Conservation (phyloP, 2,329 filamentous ascomycete genomes). For the Ampelomyces quisqualis region DNA sequence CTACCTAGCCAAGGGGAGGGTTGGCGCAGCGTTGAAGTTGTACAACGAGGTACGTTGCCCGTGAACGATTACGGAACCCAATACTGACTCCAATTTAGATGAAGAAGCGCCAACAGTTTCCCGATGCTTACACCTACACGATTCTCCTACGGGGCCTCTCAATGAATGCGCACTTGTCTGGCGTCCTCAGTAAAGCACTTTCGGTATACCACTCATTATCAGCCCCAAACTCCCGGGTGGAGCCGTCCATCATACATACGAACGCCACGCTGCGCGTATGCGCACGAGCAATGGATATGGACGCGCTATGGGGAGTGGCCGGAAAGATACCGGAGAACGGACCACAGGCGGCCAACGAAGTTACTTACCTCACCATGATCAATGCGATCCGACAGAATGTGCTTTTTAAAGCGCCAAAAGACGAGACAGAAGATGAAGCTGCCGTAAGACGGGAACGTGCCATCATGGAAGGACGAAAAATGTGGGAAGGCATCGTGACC, state of each 20-base stretch:
- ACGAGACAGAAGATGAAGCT: slow-evolving; percentile 30
- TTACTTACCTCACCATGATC: slow-evolving; percentile 81
- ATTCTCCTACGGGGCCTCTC: slow-evolving; percentile 77
- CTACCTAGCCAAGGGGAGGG: slow-evolving; percentile 60
- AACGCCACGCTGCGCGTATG: slow-evolving; percentile 89
- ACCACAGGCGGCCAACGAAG: slow-evolving; percentile 62
- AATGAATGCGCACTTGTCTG: slow-evolving; percentile 57
- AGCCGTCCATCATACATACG: slow-evolving; percentile 76
- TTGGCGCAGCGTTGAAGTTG: slow-evolving; percentile 70
- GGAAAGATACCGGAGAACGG: slow-evolving; percentile 68
- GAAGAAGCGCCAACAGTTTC: slow-evolving; percentile 86
- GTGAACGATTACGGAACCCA: background rate
- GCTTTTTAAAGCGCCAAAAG: slow-evolving; percentile 28
- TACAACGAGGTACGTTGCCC: slow-evolving; percentile 72
- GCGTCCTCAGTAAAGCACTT: slow-evolving; percentile 68
- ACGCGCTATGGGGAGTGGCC: slow-evolving; percentile 75
- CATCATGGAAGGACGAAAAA: slow-evolving; percentile 65
- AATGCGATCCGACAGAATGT: slow-evolving; percentile 62
- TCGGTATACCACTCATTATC: slow-evolving; percentile 76
- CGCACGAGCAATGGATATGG: slow-evolving; percentile 70
- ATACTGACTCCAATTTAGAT: slow-evolving; percentile 56
- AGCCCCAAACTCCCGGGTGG: slow-evolving; percentile 61
- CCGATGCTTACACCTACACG: slow-evolving; percentile 81
- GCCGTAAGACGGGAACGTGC: slow-evolving; percentile 44
- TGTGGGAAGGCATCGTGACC: slow-evolving; percentile 80